These are phyloP conservation scores for Starmerella potacharoeniae DNA, from an alignment of 805 yeast species.

Conservation along the genomic window DNA sequence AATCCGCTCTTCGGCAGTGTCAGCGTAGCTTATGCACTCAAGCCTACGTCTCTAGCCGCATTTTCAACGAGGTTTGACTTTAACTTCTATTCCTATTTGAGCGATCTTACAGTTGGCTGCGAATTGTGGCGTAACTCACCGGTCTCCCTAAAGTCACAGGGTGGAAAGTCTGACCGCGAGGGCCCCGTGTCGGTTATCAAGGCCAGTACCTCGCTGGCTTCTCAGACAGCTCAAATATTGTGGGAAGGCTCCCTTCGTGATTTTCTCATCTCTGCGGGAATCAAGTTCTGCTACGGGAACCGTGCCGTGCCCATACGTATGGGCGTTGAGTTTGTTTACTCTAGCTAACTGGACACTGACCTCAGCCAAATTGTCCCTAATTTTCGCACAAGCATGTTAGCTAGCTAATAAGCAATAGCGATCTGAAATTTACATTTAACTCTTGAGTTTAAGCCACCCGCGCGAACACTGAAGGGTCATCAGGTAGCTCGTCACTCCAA, in stretches of 20 bases:
- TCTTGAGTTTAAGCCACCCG: too few species aligned
- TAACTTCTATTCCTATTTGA: slow-evolving; percentile 79
- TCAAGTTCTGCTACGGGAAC: slow-evolving; percentile 21
- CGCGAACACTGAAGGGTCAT: too few species aligned
- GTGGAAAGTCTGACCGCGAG: slow-evolving; percentile 3
- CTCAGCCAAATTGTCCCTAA: too few species aligned
- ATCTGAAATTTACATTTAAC: too few species aligned
- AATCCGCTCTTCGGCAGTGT: slow-evolving; percentile 87
- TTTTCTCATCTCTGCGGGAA: slow-evolving; percentile 67
- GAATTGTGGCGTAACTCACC: slow-evolving; percentile 55
- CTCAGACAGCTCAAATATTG: slow-evolving; percentile 46
- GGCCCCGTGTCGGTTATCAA: slow-evolving; percentile 48
- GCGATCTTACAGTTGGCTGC: slow-evolving; percentile 75
- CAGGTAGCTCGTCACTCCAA: too few species aligned
- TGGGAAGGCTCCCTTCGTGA: slow-evolving; percentile 88
- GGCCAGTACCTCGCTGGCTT: slow-evolving; percentile 56
- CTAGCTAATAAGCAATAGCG: too few species aligned
- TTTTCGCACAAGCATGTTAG: too few species aligned
- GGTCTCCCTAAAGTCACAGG: slow-evolving; percentile 14
- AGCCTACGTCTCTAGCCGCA: slow-evolving; percentile 58
- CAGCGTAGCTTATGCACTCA: slow-evolving; percentile 76
- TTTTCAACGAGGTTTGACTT: slow-evolving; percentile 80
- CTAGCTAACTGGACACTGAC: slow-evolving; percentile 6
- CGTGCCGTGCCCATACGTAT: slow-evolving; percentile 15
- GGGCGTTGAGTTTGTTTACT: slow-evolving; percentile 22